Percentiles rank a stretch among this genome's conserved stretches.
phyloP scores from a whole-genome alignment of 768 basidiomycete species.

The Kwoniella sp. region DNA sequence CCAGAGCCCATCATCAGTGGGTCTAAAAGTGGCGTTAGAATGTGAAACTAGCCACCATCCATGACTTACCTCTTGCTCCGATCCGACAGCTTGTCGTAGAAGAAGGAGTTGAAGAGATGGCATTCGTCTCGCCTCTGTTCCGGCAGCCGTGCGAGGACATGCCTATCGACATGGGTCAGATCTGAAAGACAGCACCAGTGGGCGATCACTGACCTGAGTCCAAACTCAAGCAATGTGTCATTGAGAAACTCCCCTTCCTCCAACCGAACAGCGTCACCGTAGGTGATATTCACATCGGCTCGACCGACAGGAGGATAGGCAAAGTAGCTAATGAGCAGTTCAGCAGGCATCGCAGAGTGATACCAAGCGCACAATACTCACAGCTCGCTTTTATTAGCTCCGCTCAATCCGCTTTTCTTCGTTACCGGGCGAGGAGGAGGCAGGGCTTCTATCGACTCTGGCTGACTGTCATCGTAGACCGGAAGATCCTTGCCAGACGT shows the following conservation, averaged over 20 bases:
- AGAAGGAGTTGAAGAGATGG: slow-evolving; percentile 94
- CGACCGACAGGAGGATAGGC: slow-evolving; percentile 37
- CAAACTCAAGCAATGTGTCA: slow-evolving; percentile 94
- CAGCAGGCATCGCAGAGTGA: background rate
- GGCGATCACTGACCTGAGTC: slow-evolving; percentile 79
- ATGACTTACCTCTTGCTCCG: slow-evolving; percentile 49
- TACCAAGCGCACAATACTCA: slow-evolving; percentile 8
- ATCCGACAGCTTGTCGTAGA: slow-evolving; percentile 86
- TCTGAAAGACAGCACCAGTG: too few species aligned
- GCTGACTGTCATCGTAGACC: too few species aligned
- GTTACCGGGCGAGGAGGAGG: too few species aligned
- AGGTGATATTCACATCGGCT: slow-evolving; percentile 64
- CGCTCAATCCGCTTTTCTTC: too few species aligned
- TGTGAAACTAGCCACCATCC: background rate
- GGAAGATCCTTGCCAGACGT: too few species aligned
- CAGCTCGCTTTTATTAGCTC: slow-evolving; percentile 21
- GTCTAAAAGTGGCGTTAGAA: background rate
- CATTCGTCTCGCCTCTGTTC: slow-evolving; percentile 67
- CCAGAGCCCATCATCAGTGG: slow-evolving; percentile 21
- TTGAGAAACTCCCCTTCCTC: slow-evolving; percentile 82
- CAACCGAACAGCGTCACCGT: slow-evolving; percentile 69
- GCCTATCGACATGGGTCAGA: slow-evolving; percentile 10
- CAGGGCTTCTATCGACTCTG: too few species aligned
- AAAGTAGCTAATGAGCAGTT: slow-evolving; percentile 25
- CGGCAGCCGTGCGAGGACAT: slow-evolving; percentile 40